phyloP scores from a whole-genome alignment of 2,329 filamentous ascomycete genomes.

The Nannizziopsis barbatae region DNA sequence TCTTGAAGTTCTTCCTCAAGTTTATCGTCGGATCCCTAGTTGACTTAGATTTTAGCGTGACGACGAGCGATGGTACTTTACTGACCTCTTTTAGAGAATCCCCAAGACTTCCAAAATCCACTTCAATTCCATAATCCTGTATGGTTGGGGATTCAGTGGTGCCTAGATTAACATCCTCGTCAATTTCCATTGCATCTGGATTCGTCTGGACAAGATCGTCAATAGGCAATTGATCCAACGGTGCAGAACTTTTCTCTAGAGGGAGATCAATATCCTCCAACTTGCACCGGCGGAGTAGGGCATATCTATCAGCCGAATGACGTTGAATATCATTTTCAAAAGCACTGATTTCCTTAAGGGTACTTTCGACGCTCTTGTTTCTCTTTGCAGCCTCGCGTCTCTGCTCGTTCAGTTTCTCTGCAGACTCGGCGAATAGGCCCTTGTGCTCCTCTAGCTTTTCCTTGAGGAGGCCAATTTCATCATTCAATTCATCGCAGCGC shows the following conservation, averaged over 20 bases:
- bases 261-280: conserved; percentile 87
- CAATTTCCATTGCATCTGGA: conserved; percentile 84
- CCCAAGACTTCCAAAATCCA: conserved; percentile 72
- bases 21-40: conserved; percentile 55
- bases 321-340: conserved; percentile 81
- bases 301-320: conserved; percentile 72
- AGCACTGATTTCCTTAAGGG: conserved; percentile 60
- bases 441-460: conserved; percentile 61
- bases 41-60: conserved; percentile 18
- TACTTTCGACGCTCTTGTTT: conserved; percentile 68
- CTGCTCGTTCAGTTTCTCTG: conserved; percentile 64
- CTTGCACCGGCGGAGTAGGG: conserved; percentile 75
- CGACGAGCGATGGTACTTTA: not conserved
- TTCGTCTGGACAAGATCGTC: conserved; percentile 67
- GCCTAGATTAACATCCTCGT: conserved; percentile 50
- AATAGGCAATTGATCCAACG: conserved; percentile 72
- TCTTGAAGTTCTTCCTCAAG: conserved; percentile 67
- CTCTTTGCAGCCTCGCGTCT: conserved; percentile 71
- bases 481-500: conserved; percentile 59
- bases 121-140: conserved; percentile 82
- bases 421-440: conserved; percentile 56
- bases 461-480: conserved; percentile 64
- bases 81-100: conserved; percentile 69
- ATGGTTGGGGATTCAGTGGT: conserved; percentile 50
- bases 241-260: conserved; percentile 56